phyloP scores from a whole-genome alignment of 371 early-diverging fungal species.

The Rhizopus sp. region DNA sequence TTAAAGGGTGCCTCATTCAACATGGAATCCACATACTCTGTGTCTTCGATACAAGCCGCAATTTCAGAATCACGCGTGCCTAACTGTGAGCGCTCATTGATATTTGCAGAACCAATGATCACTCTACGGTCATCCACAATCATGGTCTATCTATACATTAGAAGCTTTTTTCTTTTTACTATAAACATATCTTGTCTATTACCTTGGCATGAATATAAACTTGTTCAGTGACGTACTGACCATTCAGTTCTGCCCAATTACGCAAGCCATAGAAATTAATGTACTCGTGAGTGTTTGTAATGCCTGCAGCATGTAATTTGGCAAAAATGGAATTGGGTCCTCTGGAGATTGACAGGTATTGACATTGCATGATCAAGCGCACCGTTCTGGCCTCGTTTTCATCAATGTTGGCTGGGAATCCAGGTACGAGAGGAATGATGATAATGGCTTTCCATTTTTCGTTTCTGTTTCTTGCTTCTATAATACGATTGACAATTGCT shows the following conservation, averaged over 20 bases:
- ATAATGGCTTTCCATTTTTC: constrained; percentile 80
- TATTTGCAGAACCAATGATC: constrained; percentile 87
- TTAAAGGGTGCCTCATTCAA: constrained; percentile 64
- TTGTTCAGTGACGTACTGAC: constrained; percentile 73
- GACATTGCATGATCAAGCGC: constrained; percentile 75
- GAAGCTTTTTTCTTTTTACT: neutral
- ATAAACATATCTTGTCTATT: neutral
- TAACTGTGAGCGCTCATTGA: constrained; percentile 81
- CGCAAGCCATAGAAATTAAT: constrained; percentile 69
- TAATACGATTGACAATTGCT: constrained; percentile 74
- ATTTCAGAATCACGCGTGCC: constrained; percentile 91
- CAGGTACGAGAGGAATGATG: constrained; percentile 86
- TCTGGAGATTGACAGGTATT: constrained; percentile 74
- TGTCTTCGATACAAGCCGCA: constrained; percentile 75
- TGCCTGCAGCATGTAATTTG: constrained; percentile 58
- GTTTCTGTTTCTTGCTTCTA: constrained; percentile 62
- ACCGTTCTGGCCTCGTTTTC: constrained; percentile 72
- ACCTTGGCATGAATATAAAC: constrained; percentile 91
- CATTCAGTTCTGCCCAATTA: constrained; percentile 51
- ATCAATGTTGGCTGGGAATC: constrained; percentile 77
- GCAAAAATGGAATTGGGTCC: constrained; percentile 69
- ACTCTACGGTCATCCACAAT: constrained; percentile 82
- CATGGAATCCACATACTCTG: constrained; percentile 50
- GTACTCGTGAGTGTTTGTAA: constrained; percentile 61
- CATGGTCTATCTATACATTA: constrained; percentile 41